Evolutionary conservation across 164 flowering plant species (phyloP).

Genomic region (Nymphaea colorata): DNA sequence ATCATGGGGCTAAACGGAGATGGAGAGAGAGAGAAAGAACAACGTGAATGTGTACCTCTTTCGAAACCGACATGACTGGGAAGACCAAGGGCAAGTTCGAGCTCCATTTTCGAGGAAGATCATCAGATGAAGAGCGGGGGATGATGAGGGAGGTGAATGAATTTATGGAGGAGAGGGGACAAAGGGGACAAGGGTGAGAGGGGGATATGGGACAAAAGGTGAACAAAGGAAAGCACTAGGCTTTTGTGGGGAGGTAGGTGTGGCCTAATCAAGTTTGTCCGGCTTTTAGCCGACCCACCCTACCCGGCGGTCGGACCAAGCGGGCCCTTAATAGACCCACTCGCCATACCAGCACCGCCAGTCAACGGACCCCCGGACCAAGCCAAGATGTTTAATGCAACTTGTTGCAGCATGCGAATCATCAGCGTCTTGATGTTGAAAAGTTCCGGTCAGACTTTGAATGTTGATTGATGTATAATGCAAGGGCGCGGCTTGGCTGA

Average conservation of each 20-base stretch:
- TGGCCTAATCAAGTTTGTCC: background rate
- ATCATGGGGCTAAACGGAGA: background rate
- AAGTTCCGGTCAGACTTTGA: background rate
- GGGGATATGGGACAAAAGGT: background rate
- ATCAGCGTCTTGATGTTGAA: background rate
- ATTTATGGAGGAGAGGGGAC: background rate
- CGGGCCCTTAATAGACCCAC: too few species aligned
- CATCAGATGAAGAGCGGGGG: background rate
- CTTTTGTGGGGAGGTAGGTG: background rate
- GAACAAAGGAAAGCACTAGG: background rate
- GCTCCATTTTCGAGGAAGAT: background rate
- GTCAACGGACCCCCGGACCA: background rate
- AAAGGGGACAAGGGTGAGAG: constrained; percentile 1
- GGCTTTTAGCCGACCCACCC: background rate
- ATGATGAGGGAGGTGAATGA: background rate
- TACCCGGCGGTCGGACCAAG: background rate
- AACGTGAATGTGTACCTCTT: background rate
- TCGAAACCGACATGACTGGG: background rate
- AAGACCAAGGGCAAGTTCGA: constrained; percentile 1
- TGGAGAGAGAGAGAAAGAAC: background rate
- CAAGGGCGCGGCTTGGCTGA: too few species aligned
- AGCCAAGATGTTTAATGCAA: background rate
- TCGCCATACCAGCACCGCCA: too few species aligned
- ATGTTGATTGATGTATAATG: too few species aligned
- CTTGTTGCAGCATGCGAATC: background rate